phyloP scores from a whole-genome alignment of 768 basidiomycete species.

The Pleurotus eryngii region DNA sequence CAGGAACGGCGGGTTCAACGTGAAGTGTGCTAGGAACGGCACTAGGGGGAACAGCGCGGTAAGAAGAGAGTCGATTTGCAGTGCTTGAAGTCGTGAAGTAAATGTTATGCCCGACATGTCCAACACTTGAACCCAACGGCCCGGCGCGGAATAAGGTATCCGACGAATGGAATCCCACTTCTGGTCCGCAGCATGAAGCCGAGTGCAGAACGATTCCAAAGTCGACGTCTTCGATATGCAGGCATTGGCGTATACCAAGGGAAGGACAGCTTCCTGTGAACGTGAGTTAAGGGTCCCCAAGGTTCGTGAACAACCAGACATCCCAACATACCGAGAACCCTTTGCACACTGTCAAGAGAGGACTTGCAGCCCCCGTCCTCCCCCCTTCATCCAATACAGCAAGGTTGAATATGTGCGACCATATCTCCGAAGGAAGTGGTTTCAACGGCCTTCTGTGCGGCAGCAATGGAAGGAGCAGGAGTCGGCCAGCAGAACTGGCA shows the following conservation, averaged over 20 bases:
- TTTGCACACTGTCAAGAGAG: conserved; percentile 41
- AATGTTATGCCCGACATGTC: conserved; percentile 60
- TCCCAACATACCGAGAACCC: conserved; percentile 38
- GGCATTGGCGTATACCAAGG: conserved; percentile 61
- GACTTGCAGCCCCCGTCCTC: conserved; percentile 22
- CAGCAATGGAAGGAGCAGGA: conserved; percentile 68
- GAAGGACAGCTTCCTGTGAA: conserved; percentile 59
- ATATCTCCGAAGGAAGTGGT: conserved; percentile 67
- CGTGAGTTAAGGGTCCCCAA: background rate
- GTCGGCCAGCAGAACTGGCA: conserved; percentile 51
- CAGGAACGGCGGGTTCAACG: conserved; percentile 52
- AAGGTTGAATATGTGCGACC: conserved; percentile 58
- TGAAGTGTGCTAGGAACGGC: conserved; percentile 57
- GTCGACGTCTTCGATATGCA: conserved; percentile 36
- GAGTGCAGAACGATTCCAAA: conserved; percentile 57
- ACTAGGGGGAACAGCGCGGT: conserved; percentile 61
- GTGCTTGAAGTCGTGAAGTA: conserved; percentile 42
- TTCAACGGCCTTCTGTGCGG: conserved; percentile 49
- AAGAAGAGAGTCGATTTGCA: conserved; percentile 60
- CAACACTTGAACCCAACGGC: conserved; percentile 78
- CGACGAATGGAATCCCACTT: conserved; percentile 88
- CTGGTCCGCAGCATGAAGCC: conserved; percentile 60
- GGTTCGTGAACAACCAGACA: background rate
- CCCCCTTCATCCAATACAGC: conserved; percentile 22
- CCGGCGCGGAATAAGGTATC: conserved; percentile 83